Evolutionary conservation across 2,329 filamentous ascomycete species (phyloP), one percentile per base, ranked within the genome.

Genomic region (Diaporthe citrichinensis): DNA sequence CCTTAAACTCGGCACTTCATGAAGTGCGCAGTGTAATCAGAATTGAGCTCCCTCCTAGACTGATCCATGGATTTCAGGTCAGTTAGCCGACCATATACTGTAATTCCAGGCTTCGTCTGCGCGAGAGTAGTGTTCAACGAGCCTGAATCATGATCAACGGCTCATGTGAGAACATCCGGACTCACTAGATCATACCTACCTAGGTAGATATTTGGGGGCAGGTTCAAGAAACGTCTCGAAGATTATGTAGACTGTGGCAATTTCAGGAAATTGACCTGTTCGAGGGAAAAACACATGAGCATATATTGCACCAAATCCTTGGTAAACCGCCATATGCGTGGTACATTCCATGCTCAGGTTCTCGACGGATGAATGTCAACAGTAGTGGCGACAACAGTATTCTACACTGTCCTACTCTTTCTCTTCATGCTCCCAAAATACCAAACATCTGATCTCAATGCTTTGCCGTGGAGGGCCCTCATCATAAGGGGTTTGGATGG

Each of bases 381-480:
- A 59, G 20, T n/a, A 39, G 20, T 23, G 57, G 20, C 10, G 3
- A 53, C 23, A n/a, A n/a, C 20, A 15, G 9, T 12, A 36, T n/a
- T 59, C 17, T 14, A 36, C 57, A 59, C 57, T 39, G 31, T 59
- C 23, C 28, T 57, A 57, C 53, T 59, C 57, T 59, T 59, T 59
- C 20, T 59, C 57, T 39, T 59, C 57, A n/a, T n/a, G 9, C 34
- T 71, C 67, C 44, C 69, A 69, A 31, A 57, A 34, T n/a, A 69
- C 76, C 46, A 75, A 59, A 46, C 67, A 71, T 36, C 71, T 68
- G 72, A 74, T 72, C 53, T 77, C 68, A 53, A 74, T 75, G 39
- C 72, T 74, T n/a, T 74, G 46, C 55, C 75, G 59, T 15, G 75
- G 71, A 23, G 51, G 41, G 14, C 57, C 57, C 57, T 59, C 46